Percentiles rank a stretch among this genome's conserved stretches.
phyloP scores from a whole-genome alignment of 2,329 filamentous ascomycete species.

The Stachybotrys chartarum region DNA sequence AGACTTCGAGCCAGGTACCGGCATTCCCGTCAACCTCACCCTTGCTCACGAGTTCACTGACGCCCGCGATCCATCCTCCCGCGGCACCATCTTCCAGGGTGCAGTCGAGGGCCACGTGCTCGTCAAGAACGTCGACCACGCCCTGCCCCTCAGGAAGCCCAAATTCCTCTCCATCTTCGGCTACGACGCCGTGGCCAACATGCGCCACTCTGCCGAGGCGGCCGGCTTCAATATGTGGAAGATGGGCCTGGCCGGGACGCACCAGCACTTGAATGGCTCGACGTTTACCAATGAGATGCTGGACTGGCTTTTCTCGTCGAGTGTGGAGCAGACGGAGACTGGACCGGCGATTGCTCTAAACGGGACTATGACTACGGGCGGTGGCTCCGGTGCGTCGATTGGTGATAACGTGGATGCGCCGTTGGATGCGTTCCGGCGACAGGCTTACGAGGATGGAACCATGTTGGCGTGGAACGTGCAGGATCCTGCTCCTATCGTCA shows the following conservation, averaged over 20 bases:
- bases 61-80: constrained; percentile 35
- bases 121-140: constrained; percentile 62
- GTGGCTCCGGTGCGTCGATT: constrained; percentile 44
- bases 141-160: constrained; percentile 48
- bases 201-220: background rate
- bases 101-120: constrained; percentile 41
- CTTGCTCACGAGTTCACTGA: constrained; percentile 45
- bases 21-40: background rate
- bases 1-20: background rate
- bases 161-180: constrained; percentile 49
- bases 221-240: background rate
- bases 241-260: background rate
- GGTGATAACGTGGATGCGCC: constrained; percentile 31
- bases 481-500: constrained; percentile 24
- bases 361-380: constrained; percentile 44
- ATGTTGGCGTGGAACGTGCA: constrained; percentile 29
- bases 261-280: background rate
- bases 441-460: background rate
- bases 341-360: constrained; percentile 9
- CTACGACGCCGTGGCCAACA: constrained; percentile 48
- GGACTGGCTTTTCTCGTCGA: background rate
- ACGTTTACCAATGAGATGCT: background rate
- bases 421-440: background rate
- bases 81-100: background rate
- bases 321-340: background rate